phyloP scores from a whole-genome alignment of 73 alveolate genomes.

The Uronychia setigera region DNA sequence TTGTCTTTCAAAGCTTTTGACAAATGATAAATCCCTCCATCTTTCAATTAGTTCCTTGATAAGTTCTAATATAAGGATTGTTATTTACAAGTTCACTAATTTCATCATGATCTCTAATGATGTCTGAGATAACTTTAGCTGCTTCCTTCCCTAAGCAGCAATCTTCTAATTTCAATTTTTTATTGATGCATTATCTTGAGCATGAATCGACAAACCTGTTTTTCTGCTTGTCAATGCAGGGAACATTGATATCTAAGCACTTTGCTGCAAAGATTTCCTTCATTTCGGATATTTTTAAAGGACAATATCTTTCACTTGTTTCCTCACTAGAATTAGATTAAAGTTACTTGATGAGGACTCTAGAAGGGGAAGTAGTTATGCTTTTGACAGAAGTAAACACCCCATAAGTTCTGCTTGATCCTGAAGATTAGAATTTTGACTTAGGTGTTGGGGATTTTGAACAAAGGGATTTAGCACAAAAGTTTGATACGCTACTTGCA shows the following conservation, averaged over 20 bases:
- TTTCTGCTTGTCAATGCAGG: background rate
- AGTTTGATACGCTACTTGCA: no score
- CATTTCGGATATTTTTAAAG: background rate
- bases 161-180: background rate
- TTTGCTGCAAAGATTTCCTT: background rate
- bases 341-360: background rate
- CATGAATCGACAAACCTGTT: background rate
- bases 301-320: background rate
- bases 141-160: background rate
- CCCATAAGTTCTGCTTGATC: background rate
- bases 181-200: background rate
- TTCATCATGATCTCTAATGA: background rate
- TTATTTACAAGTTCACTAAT: background rate
- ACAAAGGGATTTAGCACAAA: no score
- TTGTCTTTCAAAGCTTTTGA: background rate
- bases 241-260: background rate
- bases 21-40: background rate
- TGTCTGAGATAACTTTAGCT: background rate
- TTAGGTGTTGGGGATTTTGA: no score
- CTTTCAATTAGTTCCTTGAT: background rate
- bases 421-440: background rate
- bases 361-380: background rate
- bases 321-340: background rate
- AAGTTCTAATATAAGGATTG: background rate
- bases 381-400: background rate